Evolutionary conservation across 2,329 filamentous ascomycete species (phyloP).

Genomic region (Colletotrichum salicis): DNA sequence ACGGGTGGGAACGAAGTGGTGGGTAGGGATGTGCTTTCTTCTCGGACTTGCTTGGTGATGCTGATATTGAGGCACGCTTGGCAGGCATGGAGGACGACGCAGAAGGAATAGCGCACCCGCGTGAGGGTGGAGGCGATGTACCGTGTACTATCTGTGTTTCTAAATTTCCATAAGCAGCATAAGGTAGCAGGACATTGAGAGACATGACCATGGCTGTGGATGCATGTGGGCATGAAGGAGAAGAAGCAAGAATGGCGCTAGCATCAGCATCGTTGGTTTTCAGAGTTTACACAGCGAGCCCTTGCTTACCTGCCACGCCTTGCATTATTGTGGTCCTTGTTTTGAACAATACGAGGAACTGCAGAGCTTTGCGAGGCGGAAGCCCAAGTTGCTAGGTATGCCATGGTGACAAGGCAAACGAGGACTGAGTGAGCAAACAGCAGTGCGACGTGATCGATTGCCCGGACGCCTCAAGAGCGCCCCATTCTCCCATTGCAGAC

Average conservation of each 20-base stretch:
- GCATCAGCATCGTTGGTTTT: not conserved
- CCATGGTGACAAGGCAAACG: not conserved
- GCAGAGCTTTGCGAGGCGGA: not conserved
- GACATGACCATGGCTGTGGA: constrained; percentile 24
- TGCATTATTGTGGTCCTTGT: not conserved
- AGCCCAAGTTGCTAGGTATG: not conserved
- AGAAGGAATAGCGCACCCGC: constrained; percentile 16
- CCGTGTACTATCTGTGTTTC: not conserved
- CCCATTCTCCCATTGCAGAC: not conserved
- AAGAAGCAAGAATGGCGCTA: constrained; percentile 9
- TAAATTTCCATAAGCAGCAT: not conserved
- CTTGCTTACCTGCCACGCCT: not conserved
- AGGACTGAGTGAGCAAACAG: not conserved
- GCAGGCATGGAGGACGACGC: constrained; percentile 23
- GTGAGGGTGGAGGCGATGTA: constrained; percentile 16
- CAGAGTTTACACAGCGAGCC: not conserved
- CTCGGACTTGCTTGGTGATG: constrained; percentile 8
- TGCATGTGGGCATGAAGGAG: not conserved
- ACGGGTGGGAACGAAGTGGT: constrained; percentile 11
- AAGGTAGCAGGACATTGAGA: constrained; percentile 1
- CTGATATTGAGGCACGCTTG: constrained; percentile 22
- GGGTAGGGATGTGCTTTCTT: constrained; percentile 14
- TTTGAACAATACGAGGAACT: not conserved
- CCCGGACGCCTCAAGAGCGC: not conserved
- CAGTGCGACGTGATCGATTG: not conserved